Evolutionary conservation across 768 basidiomycete species (phyloP), one percentile per base, ranked within the genome.

Genomic region (Auricularia sp.): DNA sequence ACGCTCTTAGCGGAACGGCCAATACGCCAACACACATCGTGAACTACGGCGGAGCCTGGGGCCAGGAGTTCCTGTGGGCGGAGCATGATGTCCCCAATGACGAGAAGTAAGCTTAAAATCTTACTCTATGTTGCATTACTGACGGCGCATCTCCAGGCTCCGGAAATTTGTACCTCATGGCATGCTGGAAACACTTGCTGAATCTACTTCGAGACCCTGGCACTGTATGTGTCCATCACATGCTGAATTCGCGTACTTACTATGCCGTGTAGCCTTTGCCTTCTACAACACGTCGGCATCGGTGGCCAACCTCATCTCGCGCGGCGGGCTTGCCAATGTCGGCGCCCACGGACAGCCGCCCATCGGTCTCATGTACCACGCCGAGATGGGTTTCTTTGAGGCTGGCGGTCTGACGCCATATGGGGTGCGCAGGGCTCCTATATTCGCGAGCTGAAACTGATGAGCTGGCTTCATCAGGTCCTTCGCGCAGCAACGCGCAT

Each of bases 21-120:
- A 77, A 81, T 34, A 88, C 88, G 0, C 88, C 88, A 2, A 90
- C 88, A 0, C 88, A 90, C 67, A 74, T 89, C 36, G 88, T 90
- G 33, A 85, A 89, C 70, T 90, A 90, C 70, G 88, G 88, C n/a
- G 88, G 88, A 21, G 78, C 77, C 1, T 80, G 73, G 71, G 88
- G 88, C 3, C 88, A 90, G 67, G 82, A 90, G 67, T 74, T 78
- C 63, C 78, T 90, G 12, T 90, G 88, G 87, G 86, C 86, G 3
- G 78, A 71, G 1, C 76, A 82, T 43, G 83, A 88, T 72, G 73
- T 89, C 2, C 85, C 87, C 10, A 83, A 85, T 66, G 83, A 88
- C 74, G 77, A 82, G 12, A 90, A 89, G 88, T 88, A 90, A 89
- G 88, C 88, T 73, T 2, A 61, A 10, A 4, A n/a, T 33, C 10